These are phyloP conservation scores for Xylariaceae sp. DNA, from an alignment of 2,329 filamentous ascomycete species.

Conservation along the genomic window DNA sequence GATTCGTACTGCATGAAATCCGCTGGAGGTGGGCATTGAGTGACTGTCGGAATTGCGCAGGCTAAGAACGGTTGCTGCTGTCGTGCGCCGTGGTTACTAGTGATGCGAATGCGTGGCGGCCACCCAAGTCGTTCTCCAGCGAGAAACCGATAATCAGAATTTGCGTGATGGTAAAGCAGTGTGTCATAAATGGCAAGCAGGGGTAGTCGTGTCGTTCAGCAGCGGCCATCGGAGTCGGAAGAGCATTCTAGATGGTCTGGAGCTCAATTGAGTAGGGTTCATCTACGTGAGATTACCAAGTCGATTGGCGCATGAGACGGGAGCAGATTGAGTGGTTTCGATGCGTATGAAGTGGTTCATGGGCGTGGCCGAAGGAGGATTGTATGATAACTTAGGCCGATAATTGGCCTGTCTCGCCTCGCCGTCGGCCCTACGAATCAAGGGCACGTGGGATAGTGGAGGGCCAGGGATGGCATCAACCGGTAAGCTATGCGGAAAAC, in stretches of 20 bases:
- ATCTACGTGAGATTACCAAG: slow-evolving; percentile 11
- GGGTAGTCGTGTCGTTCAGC: slow-evolving; percentile 13
- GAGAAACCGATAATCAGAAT: slow-evolving; percentile 11
- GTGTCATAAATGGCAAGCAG: slow-evolving; percentile 18
- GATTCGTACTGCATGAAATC: slow-evolving; percentile 33
- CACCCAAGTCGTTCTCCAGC: slow-evolving; percentile 21
- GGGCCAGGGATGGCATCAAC: slow-evolving; percentile 13
- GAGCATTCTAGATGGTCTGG: slow-evolving; percentile 18
- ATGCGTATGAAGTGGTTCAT: too few relatives aligned
- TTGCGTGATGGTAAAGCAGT: slow-evolving; percentile 8
- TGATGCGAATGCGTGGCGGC: slow-evolving; percentile 15
- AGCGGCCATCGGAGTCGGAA: slow-evolving; percentile 19
- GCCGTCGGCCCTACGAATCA: background rate
- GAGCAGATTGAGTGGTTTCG: slow-evolving; percentile 8
- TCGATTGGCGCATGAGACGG: slow-evolving; percentile 20
- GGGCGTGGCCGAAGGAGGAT: too few relatives aligned
- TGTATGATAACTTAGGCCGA: background rate
- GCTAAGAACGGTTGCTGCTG: slow-evolving; percentile 11
- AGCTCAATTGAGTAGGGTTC: slow-evolving; percentile 7
- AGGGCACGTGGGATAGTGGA: slow-evolving; percentile 16
- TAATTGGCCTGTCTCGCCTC: slow-evolving; percentile 8
- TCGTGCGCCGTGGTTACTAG: slow-evolving; percentile 13
- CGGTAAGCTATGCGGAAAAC: slow-evolving; percentile 15
- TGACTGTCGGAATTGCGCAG: slow-evolving; percentile 17
- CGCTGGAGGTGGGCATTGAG: slow-evolving; percentile 26